Base-by-base conservation (phyloP, 306 rosid genomes). In the Canavalia gladiata region DNA sequence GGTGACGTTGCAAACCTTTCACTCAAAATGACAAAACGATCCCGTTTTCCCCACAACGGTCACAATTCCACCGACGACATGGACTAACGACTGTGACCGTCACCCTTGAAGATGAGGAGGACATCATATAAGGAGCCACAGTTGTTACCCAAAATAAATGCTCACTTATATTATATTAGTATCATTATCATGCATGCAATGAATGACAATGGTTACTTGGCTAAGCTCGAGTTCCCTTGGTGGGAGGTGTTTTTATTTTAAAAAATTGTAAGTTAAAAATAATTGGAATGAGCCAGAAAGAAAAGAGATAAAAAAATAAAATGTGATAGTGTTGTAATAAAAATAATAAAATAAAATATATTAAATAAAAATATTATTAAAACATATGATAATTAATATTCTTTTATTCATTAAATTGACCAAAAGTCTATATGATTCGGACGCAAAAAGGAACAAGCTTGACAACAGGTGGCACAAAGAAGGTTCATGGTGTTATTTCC, bases 21-120 rank as follows among this genome's bases (percentile, higher is more conserved):
- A 56, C 11, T 39, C 10, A 13, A 59, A 59, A 59, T 58, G 57
- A 75, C 69, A 43, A 75, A 75, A 60, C 46, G 43, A 47, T 8
- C 57, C 55, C 68, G 37, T 41, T 45, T n/a, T 6, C 3, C 8
- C 57, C 39, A 43, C 59, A 63, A 64, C 47, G 9, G 8, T 33
- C 12, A 63, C 13, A 6, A 43, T 39, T 25, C 57, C 68, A 42
- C 67, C 78, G 41, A 56, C 68, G 68, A 41, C 68, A 56, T 8
- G 13, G 9, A 56, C 10, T 41, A 35, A 34, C 25, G 25, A 60
- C 18, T 60, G 6, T 57, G 56, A 58, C 57, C 33, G 34, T 75
- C 45, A 74, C 10, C 55, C 13, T 46, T 47, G 11, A 13, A n/a
- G 63, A 34, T 2, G 4, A 54, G 34, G 76, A 39, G 34, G 76